A percentile compares a stretch with the other conserved stretches of the same genome.
These are phyloP conservation scores for Cryphonectria parasitica DNA, from an alignment of 2,329 filamentous ascomycete genomes.

Conservation along the genomic window DNA sequence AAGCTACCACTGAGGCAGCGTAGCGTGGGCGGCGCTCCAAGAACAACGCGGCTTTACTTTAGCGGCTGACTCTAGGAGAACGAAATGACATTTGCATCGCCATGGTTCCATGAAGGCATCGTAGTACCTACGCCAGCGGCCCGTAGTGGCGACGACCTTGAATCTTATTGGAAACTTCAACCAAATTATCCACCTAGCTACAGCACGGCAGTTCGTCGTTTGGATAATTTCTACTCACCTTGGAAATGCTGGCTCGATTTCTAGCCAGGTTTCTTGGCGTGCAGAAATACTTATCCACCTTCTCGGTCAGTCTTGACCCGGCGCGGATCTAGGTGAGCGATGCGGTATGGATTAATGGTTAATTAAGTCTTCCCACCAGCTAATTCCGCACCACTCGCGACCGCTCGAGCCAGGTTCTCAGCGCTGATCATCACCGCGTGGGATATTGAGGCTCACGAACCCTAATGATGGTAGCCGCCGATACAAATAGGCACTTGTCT, in stretches of 20 bases:
- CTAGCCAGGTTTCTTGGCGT: slow-evolving; percentile 4
- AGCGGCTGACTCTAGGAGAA: background rate
- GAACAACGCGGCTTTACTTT: background rate
- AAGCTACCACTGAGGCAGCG: background rate
- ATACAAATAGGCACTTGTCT: slow-evolving; percentile 1
- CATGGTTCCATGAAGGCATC: background rate
- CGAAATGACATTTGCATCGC: background rate
- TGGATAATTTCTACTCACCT: background rate
- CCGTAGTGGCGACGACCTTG: background rate
- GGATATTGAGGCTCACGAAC: background rate
- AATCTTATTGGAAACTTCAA: background rate
- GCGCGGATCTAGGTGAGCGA: slow-evolving; percentile 4
- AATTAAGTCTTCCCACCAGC: background rate
- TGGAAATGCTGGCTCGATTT: background rate
- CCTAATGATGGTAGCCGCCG: background rate
- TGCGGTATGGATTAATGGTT: background rate
- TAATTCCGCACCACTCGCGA: background rate
- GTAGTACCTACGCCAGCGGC: too few relatives aligned
- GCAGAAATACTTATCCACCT: slow-evolving; percentile 18
- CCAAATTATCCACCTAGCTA: background rate
- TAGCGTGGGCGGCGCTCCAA: background rate
- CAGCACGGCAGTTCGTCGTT: background rate
- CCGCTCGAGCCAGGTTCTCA: background rate
- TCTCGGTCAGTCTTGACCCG: slow-evolving; percentile 22
- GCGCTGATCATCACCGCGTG: background rate